Conservation (phyloP, 1,284 basidiomycete genomes). For the Ceratobasidium sp. region DNA sequence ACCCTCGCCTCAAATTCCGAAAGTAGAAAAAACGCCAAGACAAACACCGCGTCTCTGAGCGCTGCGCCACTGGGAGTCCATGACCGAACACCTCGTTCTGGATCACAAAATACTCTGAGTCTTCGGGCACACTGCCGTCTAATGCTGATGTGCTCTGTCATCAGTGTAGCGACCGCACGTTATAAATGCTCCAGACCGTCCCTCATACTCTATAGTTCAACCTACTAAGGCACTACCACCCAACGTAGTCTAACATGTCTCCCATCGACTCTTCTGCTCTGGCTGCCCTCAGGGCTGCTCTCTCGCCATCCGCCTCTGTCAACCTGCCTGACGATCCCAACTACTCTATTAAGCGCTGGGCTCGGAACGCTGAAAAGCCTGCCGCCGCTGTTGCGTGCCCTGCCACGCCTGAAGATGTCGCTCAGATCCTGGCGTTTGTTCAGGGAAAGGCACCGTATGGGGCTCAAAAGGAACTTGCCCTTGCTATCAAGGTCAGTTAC, state of each 20-base stretch:
- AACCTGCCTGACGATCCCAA: conserved; percentile 24
- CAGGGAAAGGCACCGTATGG: conserved; percentile 19
- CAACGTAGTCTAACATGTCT: background rate
- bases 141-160: too few relatives aligned
- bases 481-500: conserved; percentile 32
- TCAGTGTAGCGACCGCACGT: too few relatives aligned
- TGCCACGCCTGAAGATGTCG: conserved; percentile 29
- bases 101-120: too few relatives aligned
- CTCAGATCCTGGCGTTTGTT: conserved; percentile 32
- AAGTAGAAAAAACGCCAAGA: too few relatives aligned
- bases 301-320: conserved; percentile 3
- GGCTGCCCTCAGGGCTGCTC: conserved; percentile 1
- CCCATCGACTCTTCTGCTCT: conserved; percentile 23
- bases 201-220: too few relatives aligned
- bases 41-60: too few relatives aligned
- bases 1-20: too few relatives aligned
- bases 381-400: conserved; percentile 27
- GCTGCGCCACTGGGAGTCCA: too few relatives aligned
- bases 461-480: conserved; percentile 6
- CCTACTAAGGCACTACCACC: too few relatives aligned
- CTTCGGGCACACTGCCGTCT: too few relatives aligned
- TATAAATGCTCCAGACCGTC: too few relatives aligned
- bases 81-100: too few relatives aligned
- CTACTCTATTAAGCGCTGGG: conserved; percentile 41
- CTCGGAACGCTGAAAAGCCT: conserved; percentile 33